These are phyloP conservation scores for Xylaria nigripes DNA, from an alignment of 495 filamentous ascomycete species.

Conservation along the genomic window DNA sequence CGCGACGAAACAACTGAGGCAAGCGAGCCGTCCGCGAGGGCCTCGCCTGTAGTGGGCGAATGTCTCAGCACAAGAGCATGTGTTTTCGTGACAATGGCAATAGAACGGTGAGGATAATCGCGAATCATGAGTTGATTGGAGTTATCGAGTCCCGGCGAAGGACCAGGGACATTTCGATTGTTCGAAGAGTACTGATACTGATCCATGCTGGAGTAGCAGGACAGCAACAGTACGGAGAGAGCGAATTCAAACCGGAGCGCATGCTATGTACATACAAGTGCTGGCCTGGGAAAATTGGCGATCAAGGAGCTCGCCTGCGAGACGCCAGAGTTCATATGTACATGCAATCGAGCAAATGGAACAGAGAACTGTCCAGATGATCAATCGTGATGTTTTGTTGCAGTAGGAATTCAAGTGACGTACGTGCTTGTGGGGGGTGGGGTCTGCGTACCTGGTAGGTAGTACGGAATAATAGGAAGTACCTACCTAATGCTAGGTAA, in stretches of 20 bases:
- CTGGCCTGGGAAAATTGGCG: background rate
- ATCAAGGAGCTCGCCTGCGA: background rate
- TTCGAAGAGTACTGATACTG: slow-evolving; percentile 25
- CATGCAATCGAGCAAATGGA: background rate
- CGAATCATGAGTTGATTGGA: slow-evolving; percentile 54
- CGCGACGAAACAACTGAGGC: slow-evolving; percentile 36
- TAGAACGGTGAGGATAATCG: slow-evolving; percentile 75
- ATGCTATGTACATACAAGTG: slow-evolving; percentile 17
- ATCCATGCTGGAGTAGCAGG: slow-evolving; percentile 27
- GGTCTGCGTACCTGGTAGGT: too few relatives aligned
- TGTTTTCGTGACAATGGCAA: slow-evolving; percentile 69
- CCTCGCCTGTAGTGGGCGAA: slow-evolving; percentile 49
- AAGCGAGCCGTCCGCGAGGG: slow-evolving; percentile 44
- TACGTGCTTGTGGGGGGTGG: too few relatives aligned
- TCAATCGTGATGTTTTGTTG: too few relatives aligned
- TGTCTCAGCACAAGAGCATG: slow-evolving; percentile 79
- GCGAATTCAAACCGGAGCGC: slow-evolving; percentile 16
- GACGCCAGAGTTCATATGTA: background rate
- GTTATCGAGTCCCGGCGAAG: slow-evolving; percentile 34
- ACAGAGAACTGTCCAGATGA: too few relatives aligned
- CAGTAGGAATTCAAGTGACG: too few relatives aligned
- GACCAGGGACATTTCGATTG: slow-evolving; percentile 17
- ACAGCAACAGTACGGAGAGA: slow-evolving; percentile 18
- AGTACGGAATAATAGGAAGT: too few relatives aligned
- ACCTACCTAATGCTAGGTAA: too few relatives aligned